Evolutionary conservation across 768 basidiomycete species (phyloP), one percentile per base, ranked within the genome.

Genomic region (Amyloporia xantha): DNA sequence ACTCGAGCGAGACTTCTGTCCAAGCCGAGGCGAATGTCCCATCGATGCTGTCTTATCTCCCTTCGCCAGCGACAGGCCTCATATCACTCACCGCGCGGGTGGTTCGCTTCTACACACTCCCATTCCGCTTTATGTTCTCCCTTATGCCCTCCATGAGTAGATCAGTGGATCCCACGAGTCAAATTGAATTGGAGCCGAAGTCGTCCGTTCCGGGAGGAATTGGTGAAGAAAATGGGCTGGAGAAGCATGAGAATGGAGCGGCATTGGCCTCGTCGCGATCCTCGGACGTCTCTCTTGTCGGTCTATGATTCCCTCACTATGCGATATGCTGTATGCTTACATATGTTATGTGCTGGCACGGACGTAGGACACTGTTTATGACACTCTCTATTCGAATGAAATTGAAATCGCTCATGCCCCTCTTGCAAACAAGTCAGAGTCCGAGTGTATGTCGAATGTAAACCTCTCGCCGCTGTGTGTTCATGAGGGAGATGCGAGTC

Each of bases 341-440:
- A 47, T 68, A 66, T 63, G 71, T 65, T 58, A 67, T 60, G 66
- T 71, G 69, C 71, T 68, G 70, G 70, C 71, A 68, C 69, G 67
- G 64, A 60, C 68, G 67, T 72, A 72, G 71, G 71, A 48, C 48
- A 33, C 52, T 61, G 41, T 33, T 59, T 54, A 66, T 54, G 48
- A 47, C 42, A 44, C 53, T 55, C 44, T 61, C 23, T 44, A 25
- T 44, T 47, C 46, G 28, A 42, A 54, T 54, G 23, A 51, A 41
- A 48, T 20, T 26, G 45, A 17, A 40, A 9, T 26, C 21, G 19
- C 38, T 15, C 30, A 33, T 33, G 30, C 30, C 30, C 20, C 15
- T 19, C 15, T 17, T 39, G 12, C 38, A 19, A 47, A 25, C 30
- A 20, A 7, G 45, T 13, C 21, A 5, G 13, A 13, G 45, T 21